Base-by-base conservation (phyloP, 805 yeast species). In the Zygosaccharomyces lentus region DNA sequence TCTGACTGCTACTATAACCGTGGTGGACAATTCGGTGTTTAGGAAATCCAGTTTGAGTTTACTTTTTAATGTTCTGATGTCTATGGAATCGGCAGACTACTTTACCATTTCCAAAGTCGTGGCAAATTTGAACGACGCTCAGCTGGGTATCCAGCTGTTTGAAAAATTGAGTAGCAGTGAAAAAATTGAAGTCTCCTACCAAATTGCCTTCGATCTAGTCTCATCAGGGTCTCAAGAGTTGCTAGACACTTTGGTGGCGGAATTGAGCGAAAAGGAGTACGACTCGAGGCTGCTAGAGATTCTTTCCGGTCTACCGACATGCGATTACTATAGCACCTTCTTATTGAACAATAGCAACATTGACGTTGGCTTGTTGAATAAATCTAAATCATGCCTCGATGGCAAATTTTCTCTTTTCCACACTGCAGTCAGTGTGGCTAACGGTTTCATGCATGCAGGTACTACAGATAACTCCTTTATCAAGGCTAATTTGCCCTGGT, bases 391-490 rank as follows among this genome's bases (percentile, higher is more conserved):
- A 47, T 74, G 78, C 8, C 73, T 93, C 53, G 99, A 93, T 63
- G 96, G 96, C 38, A 81, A 96, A 68, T 85, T 81, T 62, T 93
- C 99, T 9, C 80, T 93, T 53, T 90, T 87, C 77, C 99, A 93
- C 70, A 84, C 95, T 19, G 99, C 97, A 6, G 89, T 93, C 40
- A 87, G 97, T 39, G 89, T 93, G 63, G 82, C 93, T 45, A 91
- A 89, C 61, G 97, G 97, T 0, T 88, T 89, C 62, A 77, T 91
- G 79, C 96, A 90, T 66, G 87, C 93, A 31, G 99, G 98, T 47
- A 93, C 99, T 10, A 87, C 98, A 7, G 95, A 87, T 60, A 97
- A 93, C 65, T 80, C 89, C 0, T 93, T 93, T 61, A 85, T 91
- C 69, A 78, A 96, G 64, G 78, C 84, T 36, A 93, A 93, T 62